Conservation (phyloP, 768 basidiomycete genomes). For the Russula olivacea region DNA sequence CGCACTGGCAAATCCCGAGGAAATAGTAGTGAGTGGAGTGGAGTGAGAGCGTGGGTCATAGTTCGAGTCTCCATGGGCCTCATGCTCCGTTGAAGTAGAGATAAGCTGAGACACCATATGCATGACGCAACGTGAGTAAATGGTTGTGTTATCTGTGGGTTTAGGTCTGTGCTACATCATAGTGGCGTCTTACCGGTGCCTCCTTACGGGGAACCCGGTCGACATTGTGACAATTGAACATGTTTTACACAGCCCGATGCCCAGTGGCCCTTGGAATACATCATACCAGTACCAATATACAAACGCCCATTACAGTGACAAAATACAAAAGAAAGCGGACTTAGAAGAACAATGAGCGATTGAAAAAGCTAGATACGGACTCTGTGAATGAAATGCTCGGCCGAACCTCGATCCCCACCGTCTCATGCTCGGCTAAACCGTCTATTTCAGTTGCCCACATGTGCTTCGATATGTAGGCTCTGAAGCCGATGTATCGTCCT, state of each 20-base stretch:
- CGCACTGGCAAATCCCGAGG: no score
- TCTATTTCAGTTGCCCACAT: slow-evolving; percentile 13
- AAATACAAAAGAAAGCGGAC: slow-evolving; percentile 8
- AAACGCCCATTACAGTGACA: background rate
- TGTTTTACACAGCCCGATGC: background rate
- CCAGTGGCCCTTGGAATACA: background rate
- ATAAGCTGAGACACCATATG: no score
- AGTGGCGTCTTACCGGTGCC: background rate
- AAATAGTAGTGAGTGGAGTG: no score
- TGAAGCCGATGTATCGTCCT: slow-evolving; percentile 12
- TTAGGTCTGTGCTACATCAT: no score
- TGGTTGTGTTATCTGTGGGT: no score
- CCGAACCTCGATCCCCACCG: slow-evolving; percentile 14
- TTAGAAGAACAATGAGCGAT: slow-evolving; percentile 13
- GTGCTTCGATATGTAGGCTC: slow-evolving; percentile 15
- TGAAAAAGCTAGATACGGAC: slow-evolving; percentile 21
- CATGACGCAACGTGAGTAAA: no score
- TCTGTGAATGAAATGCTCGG: slow-evolving; percentile 13
- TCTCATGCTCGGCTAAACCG: slow-evolving; percentile 17
- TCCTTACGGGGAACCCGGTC: background rate
- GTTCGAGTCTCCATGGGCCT: no score
- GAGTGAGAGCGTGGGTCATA: no score
- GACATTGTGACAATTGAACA: background rate
- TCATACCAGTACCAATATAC: slow-evolving; percentile 3
- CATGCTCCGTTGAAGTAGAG: no score